phyloP scores from a whole-genome alignment of 805 yeast species.

The Teunomyces pallodes region DNA sequence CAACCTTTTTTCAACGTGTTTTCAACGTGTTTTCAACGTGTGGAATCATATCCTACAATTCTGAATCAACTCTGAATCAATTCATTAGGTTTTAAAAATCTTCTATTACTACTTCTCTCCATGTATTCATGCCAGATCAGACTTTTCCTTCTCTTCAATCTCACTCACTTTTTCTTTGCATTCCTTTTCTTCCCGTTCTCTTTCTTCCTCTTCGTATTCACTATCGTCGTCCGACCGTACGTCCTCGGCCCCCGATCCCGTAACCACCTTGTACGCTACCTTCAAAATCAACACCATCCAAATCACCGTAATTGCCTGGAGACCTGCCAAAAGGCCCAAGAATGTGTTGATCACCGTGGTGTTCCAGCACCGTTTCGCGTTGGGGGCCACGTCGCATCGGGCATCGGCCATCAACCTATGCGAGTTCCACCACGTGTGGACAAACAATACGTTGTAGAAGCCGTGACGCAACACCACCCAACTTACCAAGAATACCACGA shows the following conservation, averaged over 20 bases:
- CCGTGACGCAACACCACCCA: conserved; percentile 79
- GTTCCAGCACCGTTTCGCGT: conserved; percentile 50
- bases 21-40: too few relatives aligned
- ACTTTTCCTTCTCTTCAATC: background rate
- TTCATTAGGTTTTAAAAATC: too few relatives aligned
- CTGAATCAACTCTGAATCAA: too few relatives aligned
- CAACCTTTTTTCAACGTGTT: too few relatives aligned
- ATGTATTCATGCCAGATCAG: background rate
- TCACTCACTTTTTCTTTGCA: background rate
- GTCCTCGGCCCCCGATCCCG: conserved; percentile 80
- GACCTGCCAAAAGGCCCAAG: conserved; percentile 53
- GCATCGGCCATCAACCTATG: conserved; percentile 38
- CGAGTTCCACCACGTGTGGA: conserved; percentile 51
- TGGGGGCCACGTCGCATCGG: conserved; percentile 18
- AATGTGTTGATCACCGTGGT: conserved; percentile 46
- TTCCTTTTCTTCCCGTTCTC: background rate
- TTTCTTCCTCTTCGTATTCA: conserved; percentile 14
- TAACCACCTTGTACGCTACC: conserved; percentile 67
- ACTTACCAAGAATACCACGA: conserved; percentile 58
- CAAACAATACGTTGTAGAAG: conserved; percentile 63
- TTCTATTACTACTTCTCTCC: too few relatives aligned
- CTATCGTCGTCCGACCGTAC: conserved; percentile 82
- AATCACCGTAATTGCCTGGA: conserved; percentile 62
- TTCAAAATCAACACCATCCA: conserved; percentile 76
- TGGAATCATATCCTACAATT: too few relatives aligned